Evolutionary conservation across 2,329 filamentous ascomycete genomes (phyloP).

Genomic region (Fusarium caatingaense): DNA sequence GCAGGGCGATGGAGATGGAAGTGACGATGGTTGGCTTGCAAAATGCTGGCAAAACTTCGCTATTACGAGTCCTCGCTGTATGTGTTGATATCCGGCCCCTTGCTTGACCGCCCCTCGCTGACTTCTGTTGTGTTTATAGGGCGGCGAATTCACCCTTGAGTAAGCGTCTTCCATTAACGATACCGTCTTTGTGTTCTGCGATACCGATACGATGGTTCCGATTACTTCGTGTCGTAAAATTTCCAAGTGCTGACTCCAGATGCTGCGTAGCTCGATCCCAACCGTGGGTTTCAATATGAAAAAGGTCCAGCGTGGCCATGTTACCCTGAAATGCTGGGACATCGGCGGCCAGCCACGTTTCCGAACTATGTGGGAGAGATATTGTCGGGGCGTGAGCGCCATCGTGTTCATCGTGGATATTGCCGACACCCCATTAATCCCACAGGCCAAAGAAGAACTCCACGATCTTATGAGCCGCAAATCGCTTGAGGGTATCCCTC

Average conservation of each 20-base stretch:
- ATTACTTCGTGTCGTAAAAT: constrained; percentile 4
- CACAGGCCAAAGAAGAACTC: constrained; percentile 90
- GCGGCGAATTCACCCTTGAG: constrained; percentile 98
- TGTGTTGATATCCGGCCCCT: constrained; percentile 54
- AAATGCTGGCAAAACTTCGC: constrained; percentile 96
- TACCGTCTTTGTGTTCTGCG: constrained; percentile 23
- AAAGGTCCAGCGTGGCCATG: constrained; percentile 95
- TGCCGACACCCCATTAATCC: constrained; percentile 82
- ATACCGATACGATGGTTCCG: constrained; percentile 3
- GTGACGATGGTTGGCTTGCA: constrained; percentile 99
- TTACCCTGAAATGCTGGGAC: constrained; percentile 99
- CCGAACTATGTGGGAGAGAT: constrained; percentile 99
- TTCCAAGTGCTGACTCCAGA: constrained; percentile 52
- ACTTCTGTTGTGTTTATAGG: constrained; percentile 63
- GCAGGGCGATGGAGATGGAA: constrained; percentile 98
- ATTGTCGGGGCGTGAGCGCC: constrained; percentile 96
- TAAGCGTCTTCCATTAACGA: constrained; percentile 64
- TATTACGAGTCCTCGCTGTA: constrained; percentile 94
- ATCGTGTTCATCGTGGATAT: constrained; percentile 99
- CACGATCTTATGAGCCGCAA: constrained; percentile 88
- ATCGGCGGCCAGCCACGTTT: constrained; percentile 96
- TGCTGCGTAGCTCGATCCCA: constrained; percentile 84
- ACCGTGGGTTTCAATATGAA: constrained; percentile 99
- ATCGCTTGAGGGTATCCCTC: constrained; percentile 86
- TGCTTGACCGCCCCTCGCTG: constrained; percentile 37